Evolutionary conservation across 306 rosid species (phyloP).

Genomic region (Rosa persica): DNA sequence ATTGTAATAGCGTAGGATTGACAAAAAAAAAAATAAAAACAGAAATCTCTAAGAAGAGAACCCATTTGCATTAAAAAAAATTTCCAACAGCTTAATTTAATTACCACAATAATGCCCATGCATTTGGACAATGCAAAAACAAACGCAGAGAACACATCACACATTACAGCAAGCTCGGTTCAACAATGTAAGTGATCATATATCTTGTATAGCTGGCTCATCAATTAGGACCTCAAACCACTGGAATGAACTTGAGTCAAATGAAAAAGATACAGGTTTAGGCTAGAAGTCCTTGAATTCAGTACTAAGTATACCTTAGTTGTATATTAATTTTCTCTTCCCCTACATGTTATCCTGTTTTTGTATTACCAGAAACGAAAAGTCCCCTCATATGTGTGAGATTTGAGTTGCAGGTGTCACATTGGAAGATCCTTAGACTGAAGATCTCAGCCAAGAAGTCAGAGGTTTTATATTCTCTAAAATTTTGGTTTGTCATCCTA

Average conservation of each 20-base stretch:
- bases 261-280: background rate
- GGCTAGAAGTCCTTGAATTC: background rate
- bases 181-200: too few relatives aligned
- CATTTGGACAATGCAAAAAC: too few relatives aligned
- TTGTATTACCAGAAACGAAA: background rate
- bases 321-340: background rate
- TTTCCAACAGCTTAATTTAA: too few relatives aligned
- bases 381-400: constrained; percentile 11
- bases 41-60: background rate
- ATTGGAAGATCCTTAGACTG: constrained; percentile 90
- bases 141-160: too few relatives aligned
- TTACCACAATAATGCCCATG: too few relatives aligned
- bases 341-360: background rate
- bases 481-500: constrained; percentile 73
- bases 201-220: too few relatives aligned
- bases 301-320: background rate
- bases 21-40: background rate
- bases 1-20: background rate
- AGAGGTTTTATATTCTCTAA: constrained; percentile 96
- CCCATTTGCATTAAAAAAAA: too few relatives aligned
- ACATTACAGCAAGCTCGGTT: too few relatives aligned
- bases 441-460: constrained; percentile 99
- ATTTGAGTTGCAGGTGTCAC: constrained; percentile 69
- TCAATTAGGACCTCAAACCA: too few relatives aligned
- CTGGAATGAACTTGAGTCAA: too few relatives aligned